Conservation (phyloP, 2,329 filamentous ascomycete species). For the Penicillium sumatraense region DNA sequence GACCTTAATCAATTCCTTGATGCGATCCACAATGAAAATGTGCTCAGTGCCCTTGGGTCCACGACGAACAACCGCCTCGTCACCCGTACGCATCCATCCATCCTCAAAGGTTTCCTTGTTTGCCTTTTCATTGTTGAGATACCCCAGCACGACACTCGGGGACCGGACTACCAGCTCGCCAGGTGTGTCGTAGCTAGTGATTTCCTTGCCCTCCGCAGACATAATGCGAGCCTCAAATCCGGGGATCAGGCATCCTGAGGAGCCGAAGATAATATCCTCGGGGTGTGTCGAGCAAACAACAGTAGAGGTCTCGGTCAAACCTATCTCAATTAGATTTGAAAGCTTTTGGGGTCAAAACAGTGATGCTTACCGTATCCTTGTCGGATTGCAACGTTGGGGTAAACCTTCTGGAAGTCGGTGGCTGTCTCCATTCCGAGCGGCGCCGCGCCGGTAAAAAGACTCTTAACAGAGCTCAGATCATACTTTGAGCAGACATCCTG, state of each 20-base stretch:
- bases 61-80: conserved; percentile 74
- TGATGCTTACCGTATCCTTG: conserved; percentile 69
- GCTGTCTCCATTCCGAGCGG: conserved; percentile 76
- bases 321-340: conserved; percentile 38
- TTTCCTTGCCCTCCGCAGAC: conserved; percentile 69
- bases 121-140: conserved; percentile 83
- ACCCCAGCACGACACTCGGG: conserved; percentile 78
- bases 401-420: conserved; percentile 64
- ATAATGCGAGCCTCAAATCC: conserved; percentile 69
- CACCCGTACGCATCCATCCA: conserved; percentile 82
- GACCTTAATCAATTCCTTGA: conserved; percentile 79
- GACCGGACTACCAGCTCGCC: conserved; percentile 82
- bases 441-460: conserved; percentile 76
- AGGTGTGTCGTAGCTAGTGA: conserved; percentile 71
- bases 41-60: conserved; percentile 74
- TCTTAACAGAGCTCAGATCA: conserved; percentile 70
- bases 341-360: not conserved
- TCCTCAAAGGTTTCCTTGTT: conserved; percentile 80
- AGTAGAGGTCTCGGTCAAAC: conserved; percentile 77
- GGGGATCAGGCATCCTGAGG: conserved; percentile 72
- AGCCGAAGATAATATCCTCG: conserved; percentile 71
- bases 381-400: conserved; percentile 67
- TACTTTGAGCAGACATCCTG: conserved; percentile 65
- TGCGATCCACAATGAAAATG: conserved; percentile 81
- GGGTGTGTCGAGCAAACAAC: conserved; percentile 64